phyloP scores from a whole-genome alignment of 352 stramenopile species.

The Phytophthora rubi region DNA sequence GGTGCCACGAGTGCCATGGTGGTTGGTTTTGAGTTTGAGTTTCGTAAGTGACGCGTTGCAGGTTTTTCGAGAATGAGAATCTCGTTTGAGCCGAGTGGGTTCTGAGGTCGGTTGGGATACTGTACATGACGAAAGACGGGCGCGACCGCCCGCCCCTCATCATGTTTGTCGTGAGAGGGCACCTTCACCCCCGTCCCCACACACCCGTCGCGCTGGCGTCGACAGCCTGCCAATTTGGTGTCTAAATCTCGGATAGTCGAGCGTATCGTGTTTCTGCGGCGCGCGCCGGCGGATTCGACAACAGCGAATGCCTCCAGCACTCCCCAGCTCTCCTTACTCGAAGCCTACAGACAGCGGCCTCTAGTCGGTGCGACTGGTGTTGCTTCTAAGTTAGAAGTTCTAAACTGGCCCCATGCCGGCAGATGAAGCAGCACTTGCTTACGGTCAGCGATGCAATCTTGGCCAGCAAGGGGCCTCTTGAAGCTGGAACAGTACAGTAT shows the following conservation, averaged over 20 bases:
- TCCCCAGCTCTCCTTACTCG: too few species aligned
- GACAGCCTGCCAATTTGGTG: background rate
- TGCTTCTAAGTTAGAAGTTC: too few species aligned
- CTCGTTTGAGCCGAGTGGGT: background rate
- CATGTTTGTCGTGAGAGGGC: too few species aligned
- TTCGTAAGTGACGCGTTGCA: background rate
- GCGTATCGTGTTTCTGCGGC: background rate
- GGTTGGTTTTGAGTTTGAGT: too few species aligned
- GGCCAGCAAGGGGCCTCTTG: background rate
- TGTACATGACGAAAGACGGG: background rate
- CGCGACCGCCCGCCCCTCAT: too few species aligned
- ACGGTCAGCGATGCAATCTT: background rate
- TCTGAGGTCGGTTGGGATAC: conserved; percentile 1
- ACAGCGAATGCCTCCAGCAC: background rate
- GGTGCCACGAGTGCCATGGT: conserved; percentile 17
- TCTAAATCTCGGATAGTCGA: background rate
- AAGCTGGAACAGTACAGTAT: background rate
- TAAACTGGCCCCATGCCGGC: too few species aligned
- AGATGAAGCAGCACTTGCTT: background rate
- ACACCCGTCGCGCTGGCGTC: background rate
- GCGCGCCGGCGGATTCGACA: background rate
- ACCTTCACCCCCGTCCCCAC: background rate
- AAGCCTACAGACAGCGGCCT: too few species aligned
- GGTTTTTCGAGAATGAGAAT: background rate
- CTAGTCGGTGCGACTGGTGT: too few species aligned